Evolutionary conservation across 768 basidiomycete genomes (phyloP).

Genomic region (Leccinum fibrillosum): DNA sequence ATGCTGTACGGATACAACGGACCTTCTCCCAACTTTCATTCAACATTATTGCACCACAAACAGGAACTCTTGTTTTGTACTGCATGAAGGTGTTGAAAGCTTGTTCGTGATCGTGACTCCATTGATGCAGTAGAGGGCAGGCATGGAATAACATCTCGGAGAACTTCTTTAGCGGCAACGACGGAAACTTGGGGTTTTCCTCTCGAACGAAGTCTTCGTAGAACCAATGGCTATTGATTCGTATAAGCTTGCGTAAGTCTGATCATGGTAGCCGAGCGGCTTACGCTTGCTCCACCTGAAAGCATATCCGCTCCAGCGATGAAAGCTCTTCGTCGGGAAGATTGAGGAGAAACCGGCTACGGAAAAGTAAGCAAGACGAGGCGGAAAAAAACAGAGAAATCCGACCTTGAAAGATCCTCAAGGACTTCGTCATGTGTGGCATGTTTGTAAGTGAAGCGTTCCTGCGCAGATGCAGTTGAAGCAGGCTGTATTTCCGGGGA

Average conservation of each 20-base stretch:
- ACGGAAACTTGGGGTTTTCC: conserved; percentile 82
- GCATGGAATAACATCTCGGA: conserved; percentile 86
- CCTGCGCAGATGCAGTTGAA: conserved; percentile 36
- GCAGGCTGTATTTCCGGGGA: conserved; percentile 67
- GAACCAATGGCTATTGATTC: conserved; percentile 84
- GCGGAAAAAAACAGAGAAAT: conserved; percentile 11
- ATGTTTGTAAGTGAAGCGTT: conserved; percentile 59
- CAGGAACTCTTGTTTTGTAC: conserved; percentile 95
- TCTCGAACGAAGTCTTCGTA: conserved; percentile 99
- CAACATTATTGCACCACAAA: conserved; percentile 96
- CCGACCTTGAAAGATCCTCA: conserved; percentile 85
- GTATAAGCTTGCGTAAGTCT: conserved; percentile 13
- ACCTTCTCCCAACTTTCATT: conserved; percentile 94
- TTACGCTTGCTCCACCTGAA: conserved; percentile 99
- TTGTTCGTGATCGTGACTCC: conserved; percentile 81
- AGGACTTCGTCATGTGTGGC: conserved; percentile 82
- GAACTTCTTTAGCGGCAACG: conserved; percentile 87
- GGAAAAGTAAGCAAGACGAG: conserved; percentile 13
- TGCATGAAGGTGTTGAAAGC: conserved; percentile 89
- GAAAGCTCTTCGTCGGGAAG: conserved; percentile 90
- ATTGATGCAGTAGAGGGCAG: conserved; percentile 79
- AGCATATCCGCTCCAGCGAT: conserved; percentile 91
- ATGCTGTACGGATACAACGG: conserved; percentile 8
- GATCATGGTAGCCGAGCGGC: conserved; percentile 31
- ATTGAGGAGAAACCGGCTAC: conserved; percentile 93